Evolutionary conservation across 352 stramenopile species (phyloP).

Genomic region (Globisporangium parvum): DNA sequence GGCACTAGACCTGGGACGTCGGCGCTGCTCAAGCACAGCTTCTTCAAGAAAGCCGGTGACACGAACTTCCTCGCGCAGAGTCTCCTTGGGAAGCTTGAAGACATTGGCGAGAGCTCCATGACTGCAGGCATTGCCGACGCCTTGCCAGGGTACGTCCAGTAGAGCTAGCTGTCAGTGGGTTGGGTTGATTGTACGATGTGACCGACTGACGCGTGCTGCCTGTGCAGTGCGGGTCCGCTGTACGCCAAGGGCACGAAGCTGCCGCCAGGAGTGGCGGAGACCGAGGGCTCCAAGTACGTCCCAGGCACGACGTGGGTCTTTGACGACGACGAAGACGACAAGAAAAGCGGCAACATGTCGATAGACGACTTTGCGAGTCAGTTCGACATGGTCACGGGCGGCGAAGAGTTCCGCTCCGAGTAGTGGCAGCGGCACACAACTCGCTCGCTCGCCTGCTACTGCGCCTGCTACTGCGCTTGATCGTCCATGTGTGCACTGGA

Average conservation of each 20-base stretch:
- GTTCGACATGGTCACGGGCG: constrained; percentile 83
- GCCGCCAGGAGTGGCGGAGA: constrained; percentile 44
- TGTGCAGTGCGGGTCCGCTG: constrained; percentile 57
- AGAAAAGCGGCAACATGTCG: constrained; percentile 46
- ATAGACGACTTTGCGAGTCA: constrained; percentile 86
- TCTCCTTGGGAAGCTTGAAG: constrained; percentile 72
- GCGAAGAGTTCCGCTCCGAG: constrained; percentile 82
- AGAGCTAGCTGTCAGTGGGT: neutral
- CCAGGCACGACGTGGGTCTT: constrained; percentile 88
- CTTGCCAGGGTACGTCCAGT: constrained; percentile 60
- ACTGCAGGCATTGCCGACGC: constrained; percentile 75
- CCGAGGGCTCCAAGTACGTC: constrained; percentile 77
- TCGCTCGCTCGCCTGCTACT: neutral
- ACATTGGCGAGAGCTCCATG: constrained; percentile 88
- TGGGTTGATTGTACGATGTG: neutral
- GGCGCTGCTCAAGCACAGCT: constrained; percentile 83
- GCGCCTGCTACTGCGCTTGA: neutral
- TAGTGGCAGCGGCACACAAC: constrained; percentile 19
- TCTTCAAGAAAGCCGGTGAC: constrained; percentile 85
- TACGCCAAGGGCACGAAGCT: constrained; percentile 80
- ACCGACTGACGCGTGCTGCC: neutral
- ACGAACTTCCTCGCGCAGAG: constrained; percentile 57
- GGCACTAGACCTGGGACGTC: constrained; percentile 60
- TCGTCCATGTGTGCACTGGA: neutral
- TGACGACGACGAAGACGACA: constrained; percentile 76